phyloP scores from a whole-genome alignment of 1,139 yeast species.

The Yarrowia galli region DNA sequence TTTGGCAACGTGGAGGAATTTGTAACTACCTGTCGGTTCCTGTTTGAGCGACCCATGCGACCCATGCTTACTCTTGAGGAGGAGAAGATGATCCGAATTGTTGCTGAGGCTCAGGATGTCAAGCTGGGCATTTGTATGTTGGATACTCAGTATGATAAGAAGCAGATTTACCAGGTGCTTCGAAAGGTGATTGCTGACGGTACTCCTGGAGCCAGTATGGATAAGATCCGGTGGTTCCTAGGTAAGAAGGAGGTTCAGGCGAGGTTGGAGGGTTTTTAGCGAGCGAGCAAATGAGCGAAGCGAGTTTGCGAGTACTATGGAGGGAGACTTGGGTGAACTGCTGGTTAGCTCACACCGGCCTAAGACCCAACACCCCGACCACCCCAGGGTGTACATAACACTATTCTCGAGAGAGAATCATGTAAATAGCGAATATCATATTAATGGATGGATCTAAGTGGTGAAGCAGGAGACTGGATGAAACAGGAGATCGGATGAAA shows the following conservation, averaged over 20 bases:
- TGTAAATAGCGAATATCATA: conserved; percentile 3
- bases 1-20: conserved; percentile 15
- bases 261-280: conserved; percentile 8
- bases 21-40: conserved; percentile 13
- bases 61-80: conserved; percentile 21
- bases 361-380: too few species aligned
- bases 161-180: conserved; percentile 62
- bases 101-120: conserved; percentile 20
- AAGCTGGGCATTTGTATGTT: conserved; percentile 31
- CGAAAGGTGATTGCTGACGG: conserved; percentile 80
- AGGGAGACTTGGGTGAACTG: too few species aligned
- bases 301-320: not conserved
- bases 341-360: too few species aligned
- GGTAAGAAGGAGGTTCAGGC: conserved; percentile 55
- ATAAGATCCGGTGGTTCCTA: conserved; percentile 62
- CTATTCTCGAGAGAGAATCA: not conserved
- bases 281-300: not conserved
- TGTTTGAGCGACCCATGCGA: conserved; percentile 24
- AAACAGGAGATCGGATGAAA: too few species aligned
- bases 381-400: too few species aligned
- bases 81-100: conserved; percentile 17
- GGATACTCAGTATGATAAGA: conserved; percentile 41
- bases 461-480: too few species aligned
- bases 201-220: conserved; percentile 72
- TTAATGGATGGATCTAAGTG: not conserved